Percentiles rank a stretch among this genome's conserved stretches.
Evolutionary conservation across 768 basidiomycete species (phyloP).

Genomic region (Russula olivacea): DNA sequence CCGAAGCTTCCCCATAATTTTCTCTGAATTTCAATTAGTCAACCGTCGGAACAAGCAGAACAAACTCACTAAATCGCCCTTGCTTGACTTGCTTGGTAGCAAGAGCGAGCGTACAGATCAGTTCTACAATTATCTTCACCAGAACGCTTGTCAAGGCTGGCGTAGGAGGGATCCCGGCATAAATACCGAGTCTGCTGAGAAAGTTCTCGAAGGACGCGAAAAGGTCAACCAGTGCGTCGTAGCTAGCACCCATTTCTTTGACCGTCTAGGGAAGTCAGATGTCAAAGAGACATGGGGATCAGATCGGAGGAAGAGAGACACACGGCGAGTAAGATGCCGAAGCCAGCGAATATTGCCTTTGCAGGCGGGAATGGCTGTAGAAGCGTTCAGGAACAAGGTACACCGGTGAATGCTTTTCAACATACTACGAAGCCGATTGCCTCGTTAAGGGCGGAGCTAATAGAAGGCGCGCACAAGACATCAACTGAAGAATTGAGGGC

Average conservation of each 20-base stretch:
- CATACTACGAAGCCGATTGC: not conserved
- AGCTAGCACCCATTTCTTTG: not conserved
- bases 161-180: not conserved
- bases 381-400: not conserved
- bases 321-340: not conserved
- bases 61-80: not conserved
- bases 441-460: not conserved
- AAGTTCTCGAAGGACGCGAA: constrained; percentile 5
- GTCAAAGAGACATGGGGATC: not conserved
- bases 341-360: not conserved
- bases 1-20: not conserved
- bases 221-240: not conserved
- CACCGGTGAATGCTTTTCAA: not conserved
- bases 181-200: constrained; percentile 1
- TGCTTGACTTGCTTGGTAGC: constrained; percentile 5
- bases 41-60: not conserved
- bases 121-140: not conserved
- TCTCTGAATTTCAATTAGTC: not conserved
- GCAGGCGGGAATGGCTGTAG: not conserved
- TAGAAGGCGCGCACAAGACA: not conserved
- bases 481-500: not conserved
- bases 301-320: not conserved
- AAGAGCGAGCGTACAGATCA: not conserved
- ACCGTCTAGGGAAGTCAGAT: not conserved
- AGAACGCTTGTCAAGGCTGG: not conserved